Evolutionary conservation across 768 basidiomycete species (phyloP), one percentile per base, ranked within the genome.

Genomic region (Strobilomyces confusus): DNA sequence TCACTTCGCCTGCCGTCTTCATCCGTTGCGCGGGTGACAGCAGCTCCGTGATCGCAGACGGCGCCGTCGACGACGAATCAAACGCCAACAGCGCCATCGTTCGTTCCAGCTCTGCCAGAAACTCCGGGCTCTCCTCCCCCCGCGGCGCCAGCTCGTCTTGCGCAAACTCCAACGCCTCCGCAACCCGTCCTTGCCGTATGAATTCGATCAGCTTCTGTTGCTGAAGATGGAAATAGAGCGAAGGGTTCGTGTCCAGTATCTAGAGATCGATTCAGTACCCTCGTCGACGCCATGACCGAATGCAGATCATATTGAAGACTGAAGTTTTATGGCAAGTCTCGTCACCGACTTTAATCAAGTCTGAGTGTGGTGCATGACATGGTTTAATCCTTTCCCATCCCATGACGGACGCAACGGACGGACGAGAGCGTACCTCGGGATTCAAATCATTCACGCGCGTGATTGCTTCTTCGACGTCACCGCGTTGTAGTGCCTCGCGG

Each of bases 351-450:
- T 75, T 69, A 51, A 69, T 65, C 65, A 73, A 78, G 84, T 75
- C 84, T 97, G 78, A 82, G 94, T 86, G 92, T 95, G 94, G 95
- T 97, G 94, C 95, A 97, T 97, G 92, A 89, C 87, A 82, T 69
- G 65, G 63, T 92, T 75, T 87, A 94, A 95, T 95, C 93, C 76
- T 90, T 70, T 75, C 69, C 66, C 38, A 56, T 49, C 50, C 40
- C 38, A 30, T n/a, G 41, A 46, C 9, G 22, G 43, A 44, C 23
- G 22, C 20, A 0, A 34, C 44, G 32, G 34, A 63, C 13, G 51
- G 51, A 51, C 56, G 40, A 14, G 62, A 30, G 72, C 91, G 75
- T 73, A 98, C 97, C 86, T 98, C 95, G 26, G 93, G 91, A 69
- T 98, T 92, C 60, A 98, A 71, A 69, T 98, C 95, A 63, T 98